Evolutionary conservation across 1,284 basidiomycete genomes (phyloP).

Genomic region (Leccinum solheimii): DNA sequence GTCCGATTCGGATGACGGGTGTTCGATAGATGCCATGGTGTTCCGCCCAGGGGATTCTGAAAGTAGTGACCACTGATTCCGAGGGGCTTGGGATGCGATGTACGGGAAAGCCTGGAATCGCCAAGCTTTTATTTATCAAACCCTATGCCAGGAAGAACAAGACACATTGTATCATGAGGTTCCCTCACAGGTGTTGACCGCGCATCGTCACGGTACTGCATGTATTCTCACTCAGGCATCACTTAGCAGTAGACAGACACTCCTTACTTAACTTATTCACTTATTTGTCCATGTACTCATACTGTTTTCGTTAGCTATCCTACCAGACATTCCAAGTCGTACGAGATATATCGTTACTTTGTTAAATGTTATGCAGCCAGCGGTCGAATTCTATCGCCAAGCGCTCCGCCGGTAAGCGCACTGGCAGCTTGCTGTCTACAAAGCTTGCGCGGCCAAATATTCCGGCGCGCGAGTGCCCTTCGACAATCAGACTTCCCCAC

Average conservation of each 20-base stretch:
- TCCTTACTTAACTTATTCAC: background rate
- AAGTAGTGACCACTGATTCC: background rate
- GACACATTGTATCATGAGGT: background rate
- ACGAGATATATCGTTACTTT: background rate
- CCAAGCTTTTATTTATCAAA: background rate
- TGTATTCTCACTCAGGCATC: background rate
- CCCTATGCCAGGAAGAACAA: background rate
- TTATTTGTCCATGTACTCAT: background rate
- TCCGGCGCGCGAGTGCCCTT: slow-evolving; percentile 33
- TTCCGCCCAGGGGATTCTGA: slow-evolving; percentile 3
- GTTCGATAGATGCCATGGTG: slow-evolving; percentile 8
- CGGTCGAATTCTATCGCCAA: slow-evolving; percentile 17
- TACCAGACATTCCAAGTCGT: background rate
- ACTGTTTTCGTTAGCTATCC: background rate
- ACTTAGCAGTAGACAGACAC: background rate
- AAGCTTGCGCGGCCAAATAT: background rate
- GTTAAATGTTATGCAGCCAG: background rate
- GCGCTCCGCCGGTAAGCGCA: slow-evolving; percentile 16
- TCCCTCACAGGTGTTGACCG: background rate
- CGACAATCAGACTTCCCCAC: slow-evolving; percentile 49
- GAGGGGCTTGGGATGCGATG: background rate
- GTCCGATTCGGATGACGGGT: slow-evolving; percentile 3
- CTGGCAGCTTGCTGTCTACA: slow-evolving; percentile 5
- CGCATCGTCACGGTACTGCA: background rate
- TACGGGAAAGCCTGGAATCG: background rate